Evolutionary conservation across 805 yeast genomes (phyloP).

Genomic region (Maudiozyma turicensis): DNA sequence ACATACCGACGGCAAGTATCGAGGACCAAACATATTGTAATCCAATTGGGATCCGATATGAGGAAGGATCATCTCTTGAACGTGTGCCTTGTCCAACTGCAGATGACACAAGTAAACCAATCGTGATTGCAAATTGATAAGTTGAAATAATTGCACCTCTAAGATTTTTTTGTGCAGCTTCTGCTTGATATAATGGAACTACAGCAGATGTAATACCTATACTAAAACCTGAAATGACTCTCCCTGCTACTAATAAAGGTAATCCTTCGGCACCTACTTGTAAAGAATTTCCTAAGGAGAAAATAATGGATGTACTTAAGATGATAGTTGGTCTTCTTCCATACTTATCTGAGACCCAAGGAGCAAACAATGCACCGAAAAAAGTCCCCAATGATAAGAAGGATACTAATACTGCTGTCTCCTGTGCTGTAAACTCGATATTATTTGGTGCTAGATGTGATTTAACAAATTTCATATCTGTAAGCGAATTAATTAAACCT

Average conservation of each 20-base stretch:
- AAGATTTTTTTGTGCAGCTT: conserved; percentile 69
- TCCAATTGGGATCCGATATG: conserved; percentile 67
- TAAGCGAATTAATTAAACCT: conserved; percentile 68
- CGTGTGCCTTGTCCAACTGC: conserved; percentile 74
- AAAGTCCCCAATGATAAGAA: conserved; percentile 75
- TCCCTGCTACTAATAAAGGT: conserved; percentile 57
- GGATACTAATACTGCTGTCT: conserved; percentile 66
- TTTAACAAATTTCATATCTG: conserved; percentile 66
- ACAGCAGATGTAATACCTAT: conserved; percentile 73
- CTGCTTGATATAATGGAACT: conserved; percentile 80
- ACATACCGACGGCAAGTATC: conserved; percentile 56
- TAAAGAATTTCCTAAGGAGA: conserved; percentile 60
- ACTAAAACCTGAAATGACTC: conserved; percentile 61
- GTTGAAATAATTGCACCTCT: conserved; percentile 76
- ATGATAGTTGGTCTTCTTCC: conserved; percentile 68
- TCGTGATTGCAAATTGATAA: conserved; percentile 84
- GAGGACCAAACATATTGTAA: conserved; percentile 67
- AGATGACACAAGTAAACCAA: conserved; percentile 70
- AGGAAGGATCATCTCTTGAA: conserved; percentile 40
- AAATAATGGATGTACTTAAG: conserved; percentile 48
- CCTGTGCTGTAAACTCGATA: conserved; percentile 43
- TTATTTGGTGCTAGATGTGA: conserved; percentile 43
- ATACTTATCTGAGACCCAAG: conserved; percentile 55
- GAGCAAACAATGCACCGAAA: conserved; percentile 51
- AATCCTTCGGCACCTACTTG: conserved; percentile 50